A percentile compares a stretch with the other conserved stretches of the same genome.
Conservation (phyloP, 176 grass and related monocot genomes). For the Bothriochloa decipiens region DNA sequence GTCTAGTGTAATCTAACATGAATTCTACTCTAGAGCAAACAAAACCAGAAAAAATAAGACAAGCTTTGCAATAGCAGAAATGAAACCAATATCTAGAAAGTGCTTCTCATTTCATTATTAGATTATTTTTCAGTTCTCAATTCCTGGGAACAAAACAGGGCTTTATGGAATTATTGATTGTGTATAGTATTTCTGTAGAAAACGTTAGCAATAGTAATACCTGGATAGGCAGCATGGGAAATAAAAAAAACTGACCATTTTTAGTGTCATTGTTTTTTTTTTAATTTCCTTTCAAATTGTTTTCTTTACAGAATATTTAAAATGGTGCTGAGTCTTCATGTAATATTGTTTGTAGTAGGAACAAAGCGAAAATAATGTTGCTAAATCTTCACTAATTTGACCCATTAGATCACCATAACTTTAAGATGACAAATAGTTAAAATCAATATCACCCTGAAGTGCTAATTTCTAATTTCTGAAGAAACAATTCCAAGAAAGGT, state of each 20-base stretch:
- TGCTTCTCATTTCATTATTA: no score
- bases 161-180: not conserved
- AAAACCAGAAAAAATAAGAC: not conserved
- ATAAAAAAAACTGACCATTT: not conserved
- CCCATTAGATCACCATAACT: not conserved
- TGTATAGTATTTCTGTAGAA: not conserved
- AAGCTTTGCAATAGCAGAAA: not conserved
- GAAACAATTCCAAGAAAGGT: not conserved
- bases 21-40: not conserved
- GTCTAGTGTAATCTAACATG: not conserved
- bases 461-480: not conserved
- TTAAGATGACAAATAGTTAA: not conserved
- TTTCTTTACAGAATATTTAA: not conserved
- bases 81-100: no score
- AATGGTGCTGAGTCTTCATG: not conserved
- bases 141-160: no score
- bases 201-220: not conserved
- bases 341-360: not conserved
- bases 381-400: not conserved
- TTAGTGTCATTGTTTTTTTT: not conserved
- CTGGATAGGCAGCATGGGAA: not conserved
- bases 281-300: not conserved
- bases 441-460: not conserved
- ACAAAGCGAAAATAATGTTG: not conserved
- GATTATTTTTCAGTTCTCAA: no score